These are phyloP conservation scores for Ceratopteris richardii DNA, from an alignment of 75 land plant genomes.

Conservation along the genomic window DNA sequence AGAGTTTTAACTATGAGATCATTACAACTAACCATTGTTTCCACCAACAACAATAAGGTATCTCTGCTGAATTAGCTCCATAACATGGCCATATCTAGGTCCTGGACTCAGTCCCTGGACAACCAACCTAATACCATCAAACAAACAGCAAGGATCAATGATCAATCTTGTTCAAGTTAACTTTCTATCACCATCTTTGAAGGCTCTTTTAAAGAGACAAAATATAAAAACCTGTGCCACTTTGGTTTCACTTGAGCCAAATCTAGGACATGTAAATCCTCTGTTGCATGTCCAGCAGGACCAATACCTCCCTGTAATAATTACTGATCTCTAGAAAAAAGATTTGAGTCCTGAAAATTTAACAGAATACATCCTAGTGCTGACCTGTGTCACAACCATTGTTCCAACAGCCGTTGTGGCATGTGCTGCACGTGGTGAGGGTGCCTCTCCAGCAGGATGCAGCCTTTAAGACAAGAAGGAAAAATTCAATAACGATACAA, in stretches of 20 bases:
- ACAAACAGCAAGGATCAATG: neutral
- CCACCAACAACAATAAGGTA: constrained; percentile 78
- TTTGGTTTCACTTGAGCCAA: constrained; percentile 67
- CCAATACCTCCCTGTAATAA: constrained; percentile 90
- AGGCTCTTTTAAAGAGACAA: no score
- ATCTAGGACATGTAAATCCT: constrained; percentile 85
- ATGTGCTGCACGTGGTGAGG: constrained; percentile 90
- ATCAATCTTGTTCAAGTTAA: no score
- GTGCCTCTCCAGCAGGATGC: constrained; percentile 71
- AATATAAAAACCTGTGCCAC: constrained; percentile 78
- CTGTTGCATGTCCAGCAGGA: constrained; percentile 89
- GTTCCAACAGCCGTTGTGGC: constrained; percentile 88
- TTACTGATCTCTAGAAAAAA: no score
- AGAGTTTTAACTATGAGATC: no score
- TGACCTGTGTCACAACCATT: constrained; percentile 44
- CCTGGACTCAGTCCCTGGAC: constrained; percentile 90
- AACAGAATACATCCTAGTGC: neutral
- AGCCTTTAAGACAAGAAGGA: constrained; percentile 42
- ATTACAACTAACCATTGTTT: constrained; percentile 71
- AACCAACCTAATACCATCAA: constrained; percentile 43
- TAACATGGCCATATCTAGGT: constrained; percentile 86
- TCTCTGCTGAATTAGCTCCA: constrained; percentile 77
- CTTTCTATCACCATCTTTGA: neutral
- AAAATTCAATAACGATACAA: no score
- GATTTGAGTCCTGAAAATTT: no score